Evolutionary conservation across 495 filamentous ascomycete genomes (phyloP).

Genomic region (Chaetomium tenue): DNA sequence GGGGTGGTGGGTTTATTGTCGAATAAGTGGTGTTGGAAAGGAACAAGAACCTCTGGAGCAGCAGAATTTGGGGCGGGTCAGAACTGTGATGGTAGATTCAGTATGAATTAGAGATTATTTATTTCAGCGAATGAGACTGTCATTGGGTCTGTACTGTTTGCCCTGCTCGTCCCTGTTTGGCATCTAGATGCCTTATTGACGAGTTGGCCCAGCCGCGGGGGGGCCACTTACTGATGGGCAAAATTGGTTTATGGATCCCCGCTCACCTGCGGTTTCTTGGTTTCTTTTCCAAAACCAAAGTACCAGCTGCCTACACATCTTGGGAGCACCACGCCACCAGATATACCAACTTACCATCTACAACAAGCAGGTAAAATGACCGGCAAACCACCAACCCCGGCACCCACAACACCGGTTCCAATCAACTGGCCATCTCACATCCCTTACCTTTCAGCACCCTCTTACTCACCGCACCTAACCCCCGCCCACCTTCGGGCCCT

Average conservation of each 20-base stretch:
- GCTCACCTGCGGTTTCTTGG: too few species aligned
- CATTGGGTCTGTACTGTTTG: too few species aligned
- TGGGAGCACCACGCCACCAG: neutral
- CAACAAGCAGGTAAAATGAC: neutral
- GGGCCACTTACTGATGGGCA: too few species aligned
- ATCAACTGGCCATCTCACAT: constrained; percentile 58
- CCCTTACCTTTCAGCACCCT: constrained; percentile 52
- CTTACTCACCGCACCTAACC: constrained; percentile 49
- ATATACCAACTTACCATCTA: neutral
- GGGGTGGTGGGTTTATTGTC: constrained; percentile 39
- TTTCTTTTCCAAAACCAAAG: too few species aligned
- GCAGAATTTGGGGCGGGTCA: neutral
- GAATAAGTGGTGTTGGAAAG: neutral
- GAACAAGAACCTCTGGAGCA: neutral
- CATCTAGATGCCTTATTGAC: too few species aligned
- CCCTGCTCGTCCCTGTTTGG: too few species aligned
- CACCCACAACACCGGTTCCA: constrained; percentile 32
- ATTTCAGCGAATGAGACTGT: too few species aligned
- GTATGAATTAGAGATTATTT: too few species aligned
- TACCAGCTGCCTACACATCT: too few species aligned
- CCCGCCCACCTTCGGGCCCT: constrained; percentile 39
- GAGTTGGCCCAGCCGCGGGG: too few species aligned
- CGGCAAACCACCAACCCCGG: constrained; percentile 7
- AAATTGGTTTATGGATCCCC: too few species aligned
- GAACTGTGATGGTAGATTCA: too few species aligned